Evolutionary conservation across 2,329 filamentous ascomycete species (phyloP).

Genomic region (Epichloe aotearoae): DNA sequence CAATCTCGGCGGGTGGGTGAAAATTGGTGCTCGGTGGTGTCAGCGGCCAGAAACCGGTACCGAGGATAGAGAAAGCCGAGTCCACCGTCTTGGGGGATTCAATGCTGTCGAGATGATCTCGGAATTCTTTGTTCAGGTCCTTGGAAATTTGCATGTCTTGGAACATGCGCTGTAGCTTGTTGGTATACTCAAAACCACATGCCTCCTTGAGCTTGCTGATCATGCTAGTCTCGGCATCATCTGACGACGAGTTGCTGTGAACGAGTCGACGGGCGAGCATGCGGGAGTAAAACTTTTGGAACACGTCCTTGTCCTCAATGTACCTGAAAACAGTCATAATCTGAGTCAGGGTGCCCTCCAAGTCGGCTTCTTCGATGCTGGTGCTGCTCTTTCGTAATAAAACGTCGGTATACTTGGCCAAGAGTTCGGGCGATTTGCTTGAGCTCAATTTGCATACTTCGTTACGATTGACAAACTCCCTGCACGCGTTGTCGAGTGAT

Average conservation of each 20-base stretch:
- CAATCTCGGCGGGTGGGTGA: constrained; percentile 71
- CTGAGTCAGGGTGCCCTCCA: constrained; percentile 76
- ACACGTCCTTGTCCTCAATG: constrained; percentile 98
- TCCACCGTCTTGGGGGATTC: constrained; percentile 57
- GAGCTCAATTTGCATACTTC: constrained; percentile 89
- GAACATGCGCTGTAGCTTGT: constrained; percentile 99
- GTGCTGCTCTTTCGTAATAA: constrained; percentile 87
- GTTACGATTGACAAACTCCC: constrained; percentile 97
- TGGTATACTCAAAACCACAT: constrained; percentile 97
- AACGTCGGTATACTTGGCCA: constrained; percentile 92
- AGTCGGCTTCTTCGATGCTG: constrained; percentile 83
- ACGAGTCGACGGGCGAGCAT: constrained; percentile 93
- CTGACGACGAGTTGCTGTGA: constrained; percentile 87
- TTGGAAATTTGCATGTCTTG: constrained; percentile 99
- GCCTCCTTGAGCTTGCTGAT: constrained; percentile 98
- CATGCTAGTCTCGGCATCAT: constrained; percentile 98
- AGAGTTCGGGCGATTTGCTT: constrained; percentile 83
- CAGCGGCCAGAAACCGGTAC: constrained; percentile 95
- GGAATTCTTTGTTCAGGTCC: constrained; percentile 83
- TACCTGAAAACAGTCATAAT: constrained; percentile 99
- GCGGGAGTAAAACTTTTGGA: constrained; percentile 98
- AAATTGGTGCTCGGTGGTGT: constrained; percentile 80
- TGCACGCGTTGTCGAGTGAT: constrained; percentile 90
- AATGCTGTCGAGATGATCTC: constrained; percentile 51
- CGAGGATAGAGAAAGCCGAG: constrained; percentile 81